Conservation (phyloP, 2,329 filamentous ascomycete genomes). For the Pezicula neosporulosa region DNA sequence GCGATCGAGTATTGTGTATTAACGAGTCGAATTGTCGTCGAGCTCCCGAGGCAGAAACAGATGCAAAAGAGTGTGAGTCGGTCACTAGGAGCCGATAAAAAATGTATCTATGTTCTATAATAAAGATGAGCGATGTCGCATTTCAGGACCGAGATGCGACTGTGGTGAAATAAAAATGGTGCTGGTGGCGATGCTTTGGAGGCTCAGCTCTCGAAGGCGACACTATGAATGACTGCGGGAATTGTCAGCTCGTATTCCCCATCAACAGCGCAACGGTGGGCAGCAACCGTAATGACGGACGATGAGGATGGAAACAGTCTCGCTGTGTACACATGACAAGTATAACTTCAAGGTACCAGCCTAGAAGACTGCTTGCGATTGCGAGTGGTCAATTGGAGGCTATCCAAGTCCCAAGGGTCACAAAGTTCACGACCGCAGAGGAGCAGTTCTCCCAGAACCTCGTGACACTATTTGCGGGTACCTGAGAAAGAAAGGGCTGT, state of each 20-base stretch:
- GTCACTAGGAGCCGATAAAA: constrained; percentile 23
- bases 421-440: not conserved
- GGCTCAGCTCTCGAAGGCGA: not conserved
- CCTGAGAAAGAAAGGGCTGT: constrained; percentile 2
- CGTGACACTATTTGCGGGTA: not conserved
- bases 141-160: constrained; percentile 6
- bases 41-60: constrained; percentile 17
- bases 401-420: not conserved
- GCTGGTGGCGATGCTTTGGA: constrained; percentile 1
- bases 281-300: not conserved
- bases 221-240: not conserved
- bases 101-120: constrained; percentile 16
- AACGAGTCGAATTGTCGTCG: constrained; percentile 13
- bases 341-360: constrained; percentile 11
- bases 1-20: not conserved
- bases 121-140: constrained; percentile 15
- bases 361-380: constrained; percentile 3
- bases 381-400: constrained; percentile 5
- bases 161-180: constrained; percentile 7
- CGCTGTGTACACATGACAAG: constrained; percentile 1
- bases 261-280: not conserved
- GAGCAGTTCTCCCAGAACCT: not conserved
- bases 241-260: not conserved
- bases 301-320: constrained; percentile 1
- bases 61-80: constrained; percentile 24